Base-by-base conservation (phyloP, 345 rosid species). In the Firmiana major region DNA sequence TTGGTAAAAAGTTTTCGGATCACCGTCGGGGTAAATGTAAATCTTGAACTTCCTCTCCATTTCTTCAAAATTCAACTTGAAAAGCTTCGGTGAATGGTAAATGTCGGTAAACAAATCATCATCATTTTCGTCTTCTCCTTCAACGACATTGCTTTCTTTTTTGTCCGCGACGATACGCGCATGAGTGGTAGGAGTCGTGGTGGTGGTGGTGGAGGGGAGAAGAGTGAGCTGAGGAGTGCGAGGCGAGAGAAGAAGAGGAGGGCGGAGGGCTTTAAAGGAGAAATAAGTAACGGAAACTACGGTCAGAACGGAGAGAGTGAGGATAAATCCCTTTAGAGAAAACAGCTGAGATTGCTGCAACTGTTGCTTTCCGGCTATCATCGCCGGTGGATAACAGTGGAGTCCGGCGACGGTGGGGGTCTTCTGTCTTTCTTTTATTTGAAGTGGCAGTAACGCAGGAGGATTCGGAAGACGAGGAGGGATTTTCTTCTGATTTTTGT, bases 21-120 rank as follows among this genome's bases (percentile, higher is more conserved):
- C 99, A 10, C 99, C 99, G 57, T 96, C 99, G 0, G 99, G 97
- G 79, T 96, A 96, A 6, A 96, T 84, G 74, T 84, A 96, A 71
- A 96, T 88, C 90, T 90, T 93, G 85, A 95, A 95, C 16, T 84
- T 80, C 74, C 22, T 80, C 89, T 90, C 97, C 98, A 92, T 94
- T 76, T 90, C 95, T 22, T 81, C 87, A 85, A 88, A 96, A 79
- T 90, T 92, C 81, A 87, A 64, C 46, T 82, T 82, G 79, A 93
- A 93, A 3, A 88, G 78, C 65, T 82, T 86, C 70, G 94, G 92
- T 3, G 88, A 84, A 74, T 96, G 93, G 82, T 89, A 92, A 40
- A 90, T 82, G 82, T 90, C 90, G 79, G 90, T 53, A 1, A 81
- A 74, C 13, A 76, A 85, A 9, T 77, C 86, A 12, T 75, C 34